Percentiles rank a stretch among this genome's conserved stretches.
Conservation (phyloP, 169 alveolate species). For the Plasmodium blacklocki region DNA sequence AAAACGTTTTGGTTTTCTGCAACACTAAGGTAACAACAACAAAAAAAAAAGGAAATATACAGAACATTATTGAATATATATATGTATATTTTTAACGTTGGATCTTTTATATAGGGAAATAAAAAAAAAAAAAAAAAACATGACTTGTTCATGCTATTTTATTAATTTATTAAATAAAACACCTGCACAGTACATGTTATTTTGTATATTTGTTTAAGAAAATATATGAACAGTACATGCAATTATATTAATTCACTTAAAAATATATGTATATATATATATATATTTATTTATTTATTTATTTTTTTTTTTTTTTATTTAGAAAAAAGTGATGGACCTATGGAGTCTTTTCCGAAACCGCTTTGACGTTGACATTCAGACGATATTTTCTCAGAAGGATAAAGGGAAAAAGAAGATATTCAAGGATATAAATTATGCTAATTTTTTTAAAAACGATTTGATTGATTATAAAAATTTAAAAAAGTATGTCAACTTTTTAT, state of each 20-base stretch:
- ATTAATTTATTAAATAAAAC: no score
- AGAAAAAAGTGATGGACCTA: conserved; percentile 57
- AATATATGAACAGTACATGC: not conserved
- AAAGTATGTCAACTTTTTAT: conserved; percentile 59
- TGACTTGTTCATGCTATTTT: no score
- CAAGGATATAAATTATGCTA: conserved; percentile 63
- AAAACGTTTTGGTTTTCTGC: conserved; percentile 57
- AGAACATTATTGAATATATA: no score
- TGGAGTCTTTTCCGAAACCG: conserved; percentile 61
- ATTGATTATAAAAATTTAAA: conserved; percentile 46
- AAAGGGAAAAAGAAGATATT: conserved; percentile 25
- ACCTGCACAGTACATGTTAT: not conserved
- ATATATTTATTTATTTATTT: no score
- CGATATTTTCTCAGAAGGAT: conserved; percentile 43
- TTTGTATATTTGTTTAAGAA: not conserved
- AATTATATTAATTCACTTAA: not conserved
- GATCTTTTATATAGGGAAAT: no score
- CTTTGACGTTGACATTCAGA: conserved; percentile 62
- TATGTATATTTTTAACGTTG: no score
- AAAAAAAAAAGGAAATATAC: no score
- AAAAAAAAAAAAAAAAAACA: no score
- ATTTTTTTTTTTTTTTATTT: not conserved
- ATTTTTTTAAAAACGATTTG: conserved; percentile 54
- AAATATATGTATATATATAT: not conserved
- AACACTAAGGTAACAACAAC: conserved; percentile 31